Conservation (phyloP, 805 yeast species). For the Candida orba region DNA sequence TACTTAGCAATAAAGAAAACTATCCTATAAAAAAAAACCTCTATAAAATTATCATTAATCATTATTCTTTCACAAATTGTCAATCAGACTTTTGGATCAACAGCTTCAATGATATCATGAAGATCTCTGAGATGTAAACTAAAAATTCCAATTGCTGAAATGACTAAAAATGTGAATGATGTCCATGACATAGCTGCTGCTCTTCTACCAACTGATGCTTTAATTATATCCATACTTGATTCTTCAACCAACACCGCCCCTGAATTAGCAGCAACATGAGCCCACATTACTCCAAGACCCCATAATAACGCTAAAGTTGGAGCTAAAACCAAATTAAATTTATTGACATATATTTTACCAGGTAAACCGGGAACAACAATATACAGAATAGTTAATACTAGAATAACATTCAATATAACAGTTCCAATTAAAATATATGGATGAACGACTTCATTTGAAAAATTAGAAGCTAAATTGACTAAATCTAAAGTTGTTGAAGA, state of each 20-base stretch:
- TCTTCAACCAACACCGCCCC: conserved; percentile 36
- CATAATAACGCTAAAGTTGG: conserved; percentile 38
- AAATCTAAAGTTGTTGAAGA: conserved; percentile 35
- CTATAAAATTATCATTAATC: background rate
- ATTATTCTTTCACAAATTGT: background rate
- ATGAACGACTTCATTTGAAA: conserved; percentile 40
- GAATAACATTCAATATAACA: conserved; percentile 35
- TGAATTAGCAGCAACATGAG: conserved; percentile 47
- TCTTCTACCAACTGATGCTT: conserved; percentile 38
- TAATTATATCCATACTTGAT: conserved; percentile 44
- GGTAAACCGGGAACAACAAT: conserved; percentile 45
- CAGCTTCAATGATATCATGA: conserved; percentile 17
- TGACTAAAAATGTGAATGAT: conserved; percentile 41
- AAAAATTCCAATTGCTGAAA: conserved; percentile 34
- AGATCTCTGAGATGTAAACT: conserved; percentile 29
- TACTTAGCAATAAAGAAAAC: background rate
- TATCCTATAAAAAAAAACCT: too few relatives aligned
- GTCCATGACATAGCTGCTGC: conserved; percentile 59
- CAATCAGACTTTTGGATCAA: conserved; percentile 16
- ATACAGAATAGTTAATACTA: conserved; percentile 38
- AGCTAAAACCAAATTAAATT: conserved; percentile 26
- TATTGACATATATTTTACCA: conserved; percentile 22
- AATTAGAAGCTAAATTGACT: conserved; percentile 37
- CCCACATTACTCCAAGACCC: conserved; percentile 63
- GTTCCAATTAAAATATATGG: conserved; percentile 48